Conservation (phyloP, 2,329 filamentous ascomycete genomes). For the Beauveria sp. region DNA sequence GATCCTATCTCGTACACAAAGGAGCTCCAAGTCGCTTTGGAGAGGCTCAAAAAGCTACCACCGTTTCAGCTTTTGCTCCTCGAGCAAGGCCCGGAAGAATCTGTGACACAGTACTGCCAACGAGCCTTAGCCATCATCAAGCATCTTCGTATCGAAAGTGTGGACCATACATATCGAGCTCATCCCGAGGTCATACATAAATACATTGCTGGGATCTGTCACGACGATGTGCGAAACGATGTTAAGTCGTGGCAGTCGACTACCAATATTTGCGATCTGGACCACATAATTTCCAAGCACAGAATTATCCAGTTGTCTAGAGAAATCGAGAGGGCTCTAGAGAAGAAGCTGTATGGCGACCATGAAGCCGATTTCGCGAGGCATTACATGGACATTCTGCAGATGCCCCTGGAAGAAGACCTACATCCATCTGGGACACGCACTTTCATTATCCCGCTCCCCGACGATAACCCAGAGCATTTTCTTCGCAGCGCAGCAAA, state of each 20-base stretch:
- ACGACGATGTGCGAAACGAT: slow-evolving; percentile 35
- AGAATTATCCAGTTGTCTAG: slow-evolving; percentile 47
- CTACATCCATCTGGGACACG: slow-evolving; percentile 7
- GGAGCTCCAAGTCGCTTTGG: slow-evolving; percentile 40
- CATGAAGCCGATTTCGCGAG: slow-evolving; percentile 29
- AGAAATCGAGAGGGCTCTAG: slow-evolving; percentile 48
- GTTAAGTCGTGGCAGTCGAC: slow-evolving; percentile 22
- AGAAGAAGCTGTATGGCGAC: slow-evolving; percentile 37
- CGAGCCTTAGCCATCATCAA: slow-evolving; percentile 28
- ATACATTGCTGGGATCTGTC: slow-evolving; percentile 47
- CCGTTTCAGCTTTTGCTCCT: slow-evolving; percentile 47
- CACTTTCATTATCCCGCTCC: slow-evolving; percentile 30
- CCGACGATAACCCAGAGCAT: slow-evolving; percentile 15
- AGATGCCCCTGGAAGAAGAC: slow-evolving; percentile 24
- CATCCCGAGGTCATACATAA: slow-evolving; percentile 25
- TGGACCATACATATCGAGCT: slow-evolving; percentile 12
- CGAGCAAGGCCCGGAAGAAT: slow-evolving; percentile 46
- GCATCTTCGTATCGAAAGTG: slow-evolving; percentile 31
- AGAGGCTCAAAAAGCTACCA: slow-evolving; percentile 42
- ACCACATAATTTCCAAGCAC: slow-evolving; percentile 40
- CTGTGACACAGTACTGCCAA: slow-evolving; percentile 40
- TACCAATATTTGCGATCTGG: slow-evolving; percentile 24
- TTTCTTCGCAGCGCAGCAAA: no score
- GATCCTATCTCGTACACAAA: slow-evolving; percentile 46
- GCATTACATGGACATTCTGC: slow-evolving; percentile 45